A percentile compares a stretch with the other conserved stretches of the same genome.
phyloP scores from a whole-genome alignment of 108 stramenopile species.

The Fragilariopsis cylindrus region DNA sequence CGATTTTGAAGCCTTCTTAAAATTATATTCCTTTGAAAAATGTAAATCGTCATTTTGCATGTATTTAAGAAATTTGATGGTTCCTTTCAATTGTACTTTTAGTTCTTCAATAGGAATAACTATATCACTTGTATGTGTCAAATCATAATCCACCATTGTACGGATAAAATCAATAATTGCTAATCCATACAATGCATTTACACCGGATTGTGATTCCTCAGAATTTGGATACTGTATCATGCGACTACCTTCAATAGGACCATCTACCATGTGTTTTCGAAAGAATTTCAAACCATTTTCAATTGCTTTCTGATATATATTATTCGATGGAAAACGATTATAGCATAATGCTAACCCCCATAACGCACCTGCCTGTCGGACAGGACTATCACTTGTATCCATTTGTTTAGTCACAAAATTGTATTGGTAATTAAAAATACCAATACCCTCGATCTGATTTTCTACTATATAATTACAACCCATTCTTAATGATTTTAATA shows the following conservation, averaged over 20 bases:
- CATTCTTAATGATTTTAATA: slow-evolving; percentile 16
- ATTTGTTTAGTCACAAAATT: slow-evolving; percentile 14
- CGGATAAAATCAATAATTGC: slow-evolving; percentile 23
- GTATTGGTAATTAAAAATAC: slow-evolving; percentile 33
- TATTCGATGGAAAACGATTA: slow-evolving; percentile 3
- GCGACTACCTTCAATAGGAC: neutral
- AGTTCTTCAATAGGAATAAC: neutral
- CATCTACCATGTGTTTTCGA: neutral
- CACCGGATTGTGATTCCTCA: slow-evolving; percentile 15
- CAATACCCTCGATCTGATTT: slow-evolving; percentile 7
- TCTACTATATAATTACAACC: slow-evolving; percentile 21
- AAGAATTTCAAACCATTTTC: slow-evolving; percentile 24
- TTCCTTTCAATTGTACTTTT: neutral
- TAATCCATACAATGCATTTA: slow-evolving; percentile 27
- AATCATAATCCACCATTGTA: neutral
- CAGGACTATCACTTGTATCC: slow-evolving; percentile 18
- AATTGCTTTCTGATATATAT: neutral
- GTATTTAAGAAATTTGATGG: neutral
- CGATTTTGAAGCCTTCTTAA: neutral
- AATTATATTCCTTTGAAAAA: slow-evolving; percentile 16
- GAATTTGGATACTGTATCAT: slow-evolving; percentile 14
- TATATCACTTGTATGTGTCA: neutral
- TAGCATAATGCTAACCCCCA: slow-evolving; percentile 24
- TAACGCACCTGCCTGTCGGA: slow-evolving; percentile 28
- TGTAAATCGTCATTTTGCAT: slow-evolving; percentile 19